phyloP scores from a whole-genome alignment of 2,329 filamentous ascomycete species.

The Zymoseptoria passerinii region DNA sequence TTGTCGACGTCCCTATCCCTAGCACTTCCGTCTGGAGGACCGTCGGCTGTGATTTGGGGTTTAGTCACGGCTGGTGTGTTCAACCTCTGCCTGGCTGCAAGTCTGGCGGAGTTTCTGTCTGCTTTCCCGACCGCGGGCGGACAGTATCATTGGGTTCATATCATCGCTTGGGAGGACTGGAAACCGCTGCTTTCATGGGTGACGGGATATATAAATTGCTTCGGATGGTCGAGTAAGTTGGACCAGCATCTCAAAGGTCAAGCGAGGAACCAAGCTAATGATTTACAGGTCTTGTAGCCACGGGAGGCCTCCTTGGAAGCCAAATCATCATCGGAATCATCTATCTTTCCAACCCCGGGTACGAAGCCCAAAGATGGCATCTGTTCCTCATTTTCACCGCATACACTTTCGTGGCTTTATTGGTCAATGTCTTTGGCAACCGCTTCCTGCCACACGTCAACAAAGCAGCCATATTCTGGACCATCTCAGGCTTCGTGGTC shows the following conservation, averaged over 20 bases:
- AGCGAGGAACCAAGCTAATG: neutral
- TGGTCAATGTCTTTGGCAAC: constrained; percentile 59
- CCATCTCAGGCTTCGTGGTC: constrained; percentile 57
- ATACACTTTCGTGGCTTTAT: constrained; percentile 52
- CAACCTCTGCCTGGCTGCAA: constrained; percentile 61
- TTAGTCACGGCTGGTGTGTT: constrained; percentile 50
- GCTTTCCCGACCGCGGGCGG: constrained; percentile 44
- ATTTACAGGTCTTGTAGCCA: constrained; percentile 50
- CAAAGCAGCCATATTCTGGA: constrained; percentile 64
- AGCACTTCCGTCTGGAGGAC: constrained; percentile 62
- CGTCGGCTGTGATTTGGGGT: constrained; percentile 66
- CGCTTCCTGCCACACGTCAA: constrained; percentile 56
- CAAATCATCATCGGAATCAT: constrained; percentile 60
- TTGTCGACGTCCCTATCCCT: constrained; percentile 51
- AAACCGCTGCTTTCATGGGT: constrained; percentile 58
- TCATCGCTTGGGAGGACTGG: constrained; percentile 53
- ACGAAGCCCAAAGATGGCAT: constrained; percentile 55
- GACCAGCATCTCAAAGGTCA: neutral
- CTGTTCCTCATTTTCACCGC: constrained; percentile 65
- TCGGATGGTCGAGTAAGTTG: constrained; percentile 53
- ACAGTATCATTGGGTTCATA: constrained; percentile 65
- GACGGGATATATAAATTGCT: constrained; percentile 65
- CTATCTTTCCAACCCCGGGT: constrained; percentile 51
- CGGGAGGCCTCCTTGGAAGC: constrained; percentile 58
- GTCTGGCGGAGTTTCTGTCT: constrained; percentile 58